Conservation (phyloP, 2,329 filamentous ascomycete species). For the Magnaporthiopsis poae region DNA sequence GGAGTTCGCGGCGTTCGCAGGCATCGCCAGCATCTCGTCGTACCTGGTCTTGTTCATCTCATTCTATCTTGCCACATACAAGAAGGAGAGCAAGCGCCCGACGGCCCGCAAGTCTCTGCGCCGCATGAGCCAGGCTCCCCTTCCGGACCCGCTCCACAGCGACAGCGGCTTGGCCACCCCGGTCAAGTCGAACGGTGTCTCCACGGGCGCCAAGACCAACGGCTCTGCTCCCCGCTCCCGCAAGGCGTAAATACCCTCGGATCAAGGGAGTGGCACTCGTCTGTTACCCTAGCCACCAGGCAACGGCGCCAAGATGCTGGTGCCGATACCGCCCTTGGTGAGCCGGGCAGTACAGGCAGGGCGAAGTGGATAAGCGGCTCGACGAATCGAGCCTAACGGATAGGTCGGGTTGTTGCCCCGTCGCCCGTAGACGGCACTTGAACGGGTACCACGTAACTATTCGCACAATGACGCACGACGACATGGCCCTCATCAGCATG, state of each 20-base stretch:
- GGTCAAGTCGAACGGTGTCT: constrained; percentile 40
- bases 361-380: not conserved
- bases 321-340: not conserved
- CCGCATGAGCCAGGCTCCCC: constrained; percentile 54
- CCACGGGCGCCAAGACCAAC: constrained; percentile 44
- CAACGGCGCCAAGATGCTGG: not conserved
- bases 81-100: constrained; percentile 68
- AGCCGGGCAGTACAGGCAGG: not conserved
- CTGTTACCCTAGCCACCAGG: not conserved
- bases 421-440: not conserved
- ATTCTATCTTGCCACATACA: constrained; percentile 96
- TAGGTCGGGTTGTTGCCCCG: not conserved
- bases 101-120: constrained; percentile 71
- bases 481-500: not conserved
- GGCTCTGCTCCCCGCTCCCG: constrained; percentile 50
- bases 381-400: not conserved
- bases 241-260: constrained; percentile 47
- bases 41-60: constrained; percentile 98
- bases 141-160: constrained; percentile 71
- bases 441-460: not conserved
- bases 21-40: constrained; percentile 82
- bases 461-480: not conserved
- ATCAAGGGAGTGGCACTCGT: not conserved
- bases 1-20: constrained; percentile 89
- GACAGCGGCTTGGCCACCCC: constrained; percentile 40